Conservation (phyloP, 176 grass and related monocot genomes). For the Puccinellia tenuiflora region DNA sequence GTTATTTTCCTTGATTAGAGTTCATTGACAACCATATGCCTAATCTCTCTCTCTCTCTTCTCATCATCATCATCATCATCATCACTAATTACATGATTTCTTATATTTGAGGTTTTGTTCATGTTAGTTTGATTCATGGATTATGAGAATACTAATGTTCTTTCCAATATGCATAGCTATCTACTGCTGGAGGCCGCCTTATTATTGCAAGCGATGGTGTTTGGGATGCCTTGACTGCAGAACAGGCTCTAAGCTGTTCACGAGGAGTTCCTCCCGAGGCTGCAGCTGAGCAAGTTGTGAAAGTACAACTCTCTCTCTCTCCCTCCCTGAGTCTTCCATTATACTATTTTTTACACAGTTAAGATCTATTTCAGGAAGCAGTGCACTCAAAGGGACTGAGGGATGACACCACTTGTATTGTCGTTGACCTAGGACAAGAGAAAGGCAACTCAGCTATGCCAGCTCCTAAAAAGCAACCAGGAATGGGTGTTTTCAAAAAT, state of each 20-base stretch:
- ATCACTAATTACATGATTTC: background rate
- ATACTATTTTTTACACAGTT: constrained; percentile 16
- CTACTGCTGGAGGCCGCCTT: constrained; percentile 67
- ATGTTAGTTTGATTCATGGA: constrained; percentile 1
- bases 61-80: background rate
- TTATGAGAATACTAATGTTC: constrained; percentile 14
- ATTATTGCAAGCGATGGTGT: constrained; percentile 96
- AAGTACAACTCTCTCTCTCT: constrained; percentile 41
- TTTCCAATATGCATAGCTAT: constrained; percentile 54
- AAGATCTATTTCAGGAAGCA: constrained; percentile 62
- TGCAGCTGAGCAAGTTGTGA: constrained; percentile 77
- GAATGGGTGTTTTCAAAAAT: constrained; percentile 87
- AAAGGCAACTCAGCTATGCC: constrained; percentile 40
- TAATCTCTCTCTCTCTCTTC: background rate
- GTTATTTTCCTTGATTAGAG: constrained; percentile 12
- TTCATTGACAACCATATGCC: background rate
- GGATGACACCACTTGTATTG: constrained; percentile 94
- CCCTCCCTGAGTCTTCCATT: background rate
- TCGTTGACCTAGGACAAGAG: constrained; percentile 77
- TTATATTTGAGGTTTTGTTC: background rate
- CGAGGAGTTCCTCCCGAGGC: constrained; percentile 49
- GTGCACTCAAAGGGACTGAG: constrained; percentile 82
- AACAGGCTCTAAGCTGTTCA: constrained; percentile 69
- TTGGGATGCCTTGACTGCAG: constrained; percentile 80
- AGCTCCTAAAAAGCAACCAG: constrained; percentile 64